Base-by-base conservation (phyloP, 2,329 filamentous ascomycete species). In the Aspergillus sp. region DNA sequence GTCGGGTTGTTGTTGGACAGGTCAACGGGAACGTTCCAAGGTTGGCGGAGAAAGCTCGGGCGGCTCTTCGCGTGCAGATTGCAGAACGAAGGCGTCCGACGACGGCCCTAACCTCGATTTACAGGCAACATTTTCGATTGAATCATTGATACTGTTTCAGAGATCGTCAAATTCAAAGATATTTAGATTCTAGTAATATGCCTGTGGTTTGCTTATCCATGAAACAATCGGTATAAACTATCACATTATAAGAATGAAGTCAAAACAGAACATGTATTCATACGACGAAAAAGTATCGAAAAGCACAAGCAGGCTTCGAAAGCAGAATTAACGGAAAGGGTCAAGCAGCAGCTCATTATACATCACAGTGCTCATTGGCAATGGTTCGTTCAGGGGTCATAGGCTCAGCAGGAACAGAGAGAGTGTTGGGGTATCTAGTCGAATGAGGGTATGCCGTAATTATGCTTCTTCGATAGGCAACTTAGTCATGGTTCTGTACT, bases 401-500 rank as follows among this genome's bases (percentile, higher is more conserved):
- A 45, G 34, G 34, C 31, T 31, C 55, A 7, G 11, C 15, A 50
- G 48, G 7, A 31, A 28, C 48, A 19, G 25, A n/a, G n/a, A 28
- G 23, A 15, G 28, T 13, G 25, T 47, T 34, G 43, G 47, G 55
- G 47, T 57, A 57, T 57, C 55, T 46, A 57, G n/a, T n/a, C 15
- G 25, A 3, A 19, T 6, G 19, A 23, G 28, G 34, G 34, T 13
- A 48, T 15, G 11, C 7, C 28, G 9, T 6, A 19, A 2, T 19
- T 19, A 23, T 28, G 53, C 23, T 17, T 46, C 3, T 17, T 31
- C n/a, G 46, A 34, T 1, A 13, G 23, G 48, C 19, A 17, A 34
- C n/a, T 74, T 82, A 88, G 63, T 88, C 84, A 60, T 84, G 82
- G 19, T 78, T 84, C 83, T 98, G 95, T 54, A 97, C 84, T 85